Evolutionary conservation across 2,329 filamentous ascomycete species (phyloP).

Genomic region (Colletotrichum cuscutae): DNA sequence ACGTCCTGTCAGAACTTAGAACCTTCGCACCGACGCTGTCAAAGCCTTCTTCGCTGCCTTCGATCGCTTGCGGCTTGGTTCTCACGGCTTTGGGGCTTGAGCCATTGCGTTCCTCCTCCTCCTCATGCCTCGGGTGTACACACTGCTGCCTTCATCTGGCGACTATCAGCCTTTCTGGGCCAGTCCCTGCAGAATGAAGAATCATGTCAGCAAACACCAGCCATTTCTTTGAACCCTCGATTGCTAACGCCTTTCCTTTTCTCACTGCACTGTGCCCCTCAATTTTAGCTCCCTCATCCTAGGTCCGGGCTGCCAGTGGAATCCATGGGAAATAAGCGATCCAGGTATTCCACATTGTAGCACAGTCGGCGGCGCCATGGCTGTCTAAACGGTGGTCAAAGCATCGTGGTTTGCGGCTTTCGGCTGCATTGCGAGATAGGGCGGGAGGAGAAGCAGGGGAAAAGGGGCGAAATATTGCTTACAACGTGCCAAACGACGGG

Average conservation of each 20-base stretch:
- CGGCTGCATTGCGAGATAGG: background rate
- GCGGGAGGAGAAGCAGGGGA: background rate
- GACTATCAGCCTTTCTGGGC: background rate
- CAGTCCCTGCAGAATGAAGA: conserved; percentile 8
- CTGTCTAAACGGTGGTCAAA: conserved; percentile 14
- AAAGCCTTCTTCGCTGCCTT: conserved; percentile 7
- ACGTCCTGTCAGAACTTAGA: conserved; percentile 24
- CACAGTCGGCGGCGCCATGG: background rate
- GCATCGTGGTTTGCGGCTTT: conserved; percentile 7
- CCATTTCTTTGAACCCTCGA: background rate
- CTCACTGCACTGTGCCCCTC: conserved; percentile 14
- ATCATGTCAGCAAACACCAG: conserved; percentile 4
- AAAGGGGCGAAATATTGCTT: background rate
- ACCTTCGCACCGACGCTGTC: conserved; percentile 24
- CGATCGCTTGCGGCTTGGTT: background rate
- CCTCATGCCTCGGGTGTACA: background rate
- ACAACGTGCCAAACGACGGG: background rate
- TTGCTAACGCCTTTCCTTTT: background rate
- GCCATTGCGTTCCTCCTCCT: background rate
- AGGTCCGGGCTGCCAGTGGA: conserved; percentile 17
- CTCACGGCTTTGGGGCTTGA: conserved; percentile 7
- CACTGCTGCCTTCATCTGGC: background rate
- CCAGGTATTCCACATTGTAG: conserved; percentile 11
- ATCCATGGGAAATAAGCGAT: conserved; percentile 22
- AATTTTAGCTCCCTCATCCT: conserved; percentile 19